Evolutionary conservation across 169 alveolate genomes (phyloP).

Genomic region (Plasmodium inui): DNA sequence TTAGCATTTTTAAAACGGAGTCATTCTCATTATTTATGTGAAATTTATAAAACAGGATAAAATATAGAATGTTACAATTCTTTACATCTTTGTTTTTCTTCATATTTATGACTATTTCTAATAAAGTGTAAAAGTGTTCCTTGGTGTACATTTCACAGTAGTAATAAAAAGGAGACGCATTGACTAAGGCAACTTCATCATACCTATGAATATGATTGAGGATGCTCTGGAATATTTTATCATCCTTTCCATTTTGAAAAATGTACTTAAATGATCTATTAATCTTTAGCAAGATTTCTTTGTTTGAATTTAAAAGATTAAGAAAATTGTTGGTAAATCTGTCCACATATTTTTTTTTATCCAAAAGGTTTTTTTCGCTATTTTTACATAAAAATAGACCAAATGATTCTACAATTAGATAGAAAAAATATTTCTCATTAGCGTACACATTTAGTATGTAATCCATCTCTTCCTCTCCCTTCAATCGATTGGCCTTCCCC

Average conservation of each 20-base stretch:
- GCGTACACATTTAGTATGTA: neutral
- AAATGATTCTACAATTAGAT: conserved; percentile 51
- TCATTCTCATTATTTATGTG: conserved; percentile 61
- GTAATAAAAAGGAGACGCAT: conserved; percentile 63
- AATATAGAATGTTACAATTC: conserved; percentile 35
- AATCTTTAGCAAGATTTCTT: conserved; percentile 39
- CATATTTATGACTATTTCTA: conserved; percentile 51
- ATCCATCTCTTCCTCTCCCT: conserved; percentile 3
- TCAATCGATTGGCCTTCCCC: neutral
- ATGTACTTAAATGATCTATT: conserved; percentile 70
- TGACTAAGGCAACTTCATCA: conserved; percentile 63
- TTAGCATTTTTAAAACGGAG: conserved; percentile 28
- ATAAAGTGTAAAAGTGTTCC: conserved; percentile 42
- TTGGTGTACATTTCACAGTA: conserved; percentile 38
- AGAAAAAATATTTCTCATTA: neutral
- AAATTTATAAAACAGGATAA: conserved; percentile 50
- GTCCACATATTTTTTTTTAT: conserved; percentile 29
- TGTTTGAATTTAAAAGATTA: conserved; percentile 39
- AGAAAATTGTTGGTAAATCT: conserved; percentile 13
- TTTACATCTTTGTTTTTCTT: conserved; percentile 58
- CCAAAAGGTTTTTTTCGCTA: neutral
- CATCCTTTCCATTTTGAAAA: conserved; percentile 41
- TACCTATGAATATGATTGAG: conserved; percentile 44
- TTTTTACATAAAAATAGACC: conserved; percentile 21
- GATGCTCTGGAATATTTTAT: conserved; percentile 21